Conservation (phyloP, 192 early-diverging fungal species). For the Coemansia sp. region DNA sequence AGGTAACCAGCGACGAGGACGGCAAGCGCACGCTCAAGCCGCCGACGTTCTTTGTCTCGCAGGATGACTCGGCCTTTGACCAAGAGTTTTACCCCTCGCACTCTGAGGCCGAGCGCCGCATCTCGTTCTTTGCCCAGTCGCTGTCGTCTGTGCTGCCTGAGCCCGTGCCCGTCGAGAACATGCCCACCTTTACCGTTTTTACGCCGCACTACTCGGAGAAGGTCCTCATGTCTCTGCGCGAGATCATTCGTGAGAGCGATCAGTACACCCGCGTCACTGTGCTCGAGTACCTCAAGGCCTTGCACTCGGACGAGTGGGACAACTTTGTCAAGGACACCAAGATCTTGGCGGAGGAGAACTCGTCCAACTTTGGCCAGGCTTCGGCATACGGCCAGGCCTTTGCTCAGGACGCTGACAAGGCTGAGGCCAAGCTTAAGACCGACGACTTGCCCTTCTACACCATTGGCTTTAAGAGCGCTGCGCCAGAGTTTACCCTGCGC, state of each 20-base stretch:
- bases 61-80: slow-evolving; percentile 73
- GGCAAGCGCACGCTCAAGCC: slow-evolving; percentile 69
- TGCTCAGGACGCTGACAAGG: slow-evolving; percentile 60
- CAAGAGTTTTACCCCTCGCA: slow-evolving; percentile 73
- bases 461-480: slow-evolving; percentile 80
- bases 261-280: slow-evolving; percentile 78
- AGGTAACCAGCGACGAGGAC: slow-evolving; percentile 67
- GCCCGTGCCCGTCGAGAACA: slow-evolving; percentile 77
- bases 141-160: slow-evolving; percentile 79
- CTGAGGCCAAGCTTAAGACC: slow-evolving; percentile 67
- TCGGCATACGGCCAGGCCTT: slow-evolving; percentile 56
- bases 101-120: slow-evolving; percentile 81
- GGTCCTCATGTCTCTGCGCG: slow-evolving; percentile 77
- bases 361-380: slow-evolving; percentile 57
- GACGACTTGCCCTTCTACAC: slow-evolving; percentile 82
- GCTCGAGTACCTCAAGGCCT: slow-evolving; percentile 80
- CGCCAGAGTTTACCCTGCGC: slow-evolving; percentile 79
- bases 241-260: slow-evolving; percentile 85
- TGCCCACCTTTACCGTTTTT: slow-evolving; percentile 85
- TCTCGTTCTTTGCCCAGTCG: slow-evolving; percentile 86
- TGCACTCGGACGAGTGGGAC: slow-evolving; percentile 83
- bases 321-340: slow-evolving; percentile 90
- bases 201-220: slow-evolving; percentile 88
- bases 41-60: slow-evolving; percentile 77
- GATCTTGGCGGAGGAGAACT: slow-evolving; percentile 72